Evolutionary conservation across 148 eudicot species (phyloP).

Genomic region (Mesembryanthemum crystallinum): DNA sequence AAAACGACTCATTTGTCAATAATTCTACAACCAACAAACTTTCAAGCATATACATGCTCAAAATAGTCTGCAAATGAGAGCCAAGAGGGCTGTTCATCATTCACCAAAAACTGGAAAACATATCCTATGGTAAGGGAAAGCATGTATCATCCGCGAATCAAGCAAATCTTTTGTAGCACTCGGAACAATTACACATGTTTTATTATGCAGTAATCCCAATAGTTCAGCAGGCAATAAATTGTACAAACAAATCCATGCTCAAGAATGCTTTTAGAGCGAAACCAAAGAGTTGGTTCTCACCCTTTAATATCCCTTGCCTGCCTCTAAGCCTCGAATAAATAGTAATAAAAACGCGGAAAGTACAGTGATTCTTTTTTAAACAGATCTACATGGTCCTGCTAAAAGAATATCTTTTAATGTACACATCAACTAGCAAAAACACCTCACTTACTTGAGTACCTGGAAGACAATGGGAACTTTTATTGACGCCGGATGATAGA

Average conservation of each 20-base stretch:
- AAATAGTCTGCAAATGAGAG: no score
- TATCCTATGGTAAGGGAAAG: no score
- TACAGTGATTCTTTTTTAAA: conserved; percentile 14
- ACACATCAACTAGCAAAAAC: conserved; percentile 26
- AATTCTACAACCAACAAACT: no score
- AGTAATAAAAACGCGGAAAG: conserved; percentile 13
- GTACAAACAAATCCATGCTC: conserved; percentile 21
- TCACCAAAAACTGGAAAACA: background rate
- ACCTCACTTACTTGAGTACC: conserved; percentile 22
- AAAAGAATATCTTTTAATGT: conserved; percentile 30
- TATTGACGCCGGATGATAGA: conserved; percentile 27
- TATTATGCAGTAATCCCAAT: conserved; percentile 22
- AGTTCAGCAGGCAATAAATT: background rate
- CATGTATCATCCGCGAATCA: background rate
- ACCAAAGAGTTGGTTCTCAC: conserved; percentile 3
- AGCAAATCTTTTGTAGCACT: background rate
- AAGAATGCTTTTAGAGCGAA: conserved; percentile 6
- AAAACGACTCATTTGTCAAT: no score
- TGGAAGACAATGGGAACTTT: conserved; percentile 26
- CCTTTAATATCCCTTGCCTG: conserved; percentile 11
- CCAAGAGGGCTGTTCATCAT: background rate
- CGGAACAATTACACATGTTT: conserved; percentile 8
- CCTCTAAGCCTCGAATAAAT: conserved; percentile 19
- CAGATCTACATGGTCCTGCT: conserved; percentile 33
- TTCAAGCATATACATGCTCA: no score